phyloP scores from a whole-genome alignment of 148 eudicot genomes.

The Rhododendron henanense region DNA sequence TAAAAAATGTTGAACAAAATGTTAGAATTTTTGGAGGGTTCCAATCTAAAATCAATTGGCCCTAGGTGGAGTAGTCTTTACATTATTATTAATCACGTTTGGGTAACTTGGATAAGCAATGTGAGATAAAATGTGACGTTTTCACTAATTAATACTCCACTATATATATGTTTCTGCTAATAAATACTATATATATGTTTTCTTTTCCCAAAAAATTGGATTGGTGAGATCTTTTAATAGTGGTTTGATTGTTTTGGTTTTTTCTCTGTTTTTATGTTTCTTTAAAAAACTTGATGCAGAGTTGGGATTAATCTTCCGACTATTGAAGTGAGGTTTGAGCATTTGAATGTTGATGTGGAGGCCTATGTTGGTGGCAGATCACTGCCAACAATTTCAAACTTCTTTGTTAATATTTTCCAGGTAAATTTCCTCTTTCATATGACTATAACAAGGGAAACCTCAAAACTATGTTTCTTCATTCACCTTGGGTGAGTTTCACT shows the following conservation, averaged over 20 bases:
- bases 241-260: background rate
- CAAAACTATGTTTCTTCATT: background rate
- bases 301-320: constrained; percentile 81
- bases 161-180: no score
- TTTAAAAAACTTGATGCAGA: constrained; percentile 28
- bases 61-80: no score
- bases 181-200: no score
- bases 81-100: no score
- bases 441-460: background rate
- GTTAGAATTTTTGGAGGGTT: no score
- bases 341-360: constrained; percentile 66
- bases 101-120: no score
- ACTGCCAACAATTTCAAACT: constrained; percentile 72
- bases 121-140: no score
- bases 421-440: constrained; percentile 22
- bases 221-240: background rate
- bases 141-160: no score
- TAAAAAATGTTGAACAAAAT: no score
- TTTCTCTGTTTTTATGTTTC: no score
- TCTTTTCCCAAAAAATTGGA: no score
- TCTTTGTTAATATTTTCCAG: constrained; percentile 58
- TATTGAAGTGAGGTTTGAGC: constrained; percentile 83
- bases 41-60: no score
- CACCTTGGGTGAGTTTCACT: background rate
- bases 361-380: constrained; percentile 75